These are phyloP conservation scores for Sechiopsis laciniata DNA, from an alignment of 306 rosid genomes.

Conservation along the genomic window DNA sequence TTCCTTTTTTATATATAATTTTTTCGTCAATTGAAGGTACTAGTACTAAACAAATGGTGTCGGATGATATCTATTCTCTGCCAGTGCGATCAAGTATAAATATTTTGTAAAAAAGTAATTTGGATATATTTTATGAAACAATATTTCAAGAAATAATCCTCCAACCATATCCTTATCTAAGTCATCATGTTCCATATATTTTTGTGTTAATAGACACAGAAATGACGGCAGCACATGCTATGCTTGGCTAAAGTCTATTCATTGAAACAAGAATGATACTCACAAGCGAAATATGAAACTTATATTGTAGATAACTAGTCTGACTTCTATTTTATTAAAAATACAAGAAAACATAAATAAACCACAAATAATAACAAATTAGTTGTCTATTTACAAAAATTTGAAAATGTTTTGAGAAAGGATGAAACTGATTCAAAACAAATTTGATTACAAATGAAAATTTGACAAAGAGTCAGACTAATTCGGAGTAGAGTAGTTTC, in stretches of 20 bases:
- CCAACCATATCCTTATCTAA: not conserved
- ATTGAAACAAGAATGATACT: conserved; percentile 6
- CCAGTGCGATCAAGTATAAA: conserved; percentile 4
- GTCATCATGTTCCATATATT: not conserved
- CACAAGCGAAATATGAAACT: not conserved
- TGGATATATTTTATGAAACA: not conserved
- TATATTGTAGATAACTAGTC: not conserved
- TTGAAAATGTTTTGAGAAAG: not conserved
- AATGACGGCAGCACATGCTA: conserved; percentile 1
- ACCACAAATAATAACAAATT: not conserved
- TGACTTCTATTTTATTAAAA: not conserved
- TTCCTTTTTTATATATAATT: too few species aligned
- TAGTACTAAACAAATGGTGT: not conserved
- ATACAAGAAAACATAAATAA: not conserved
- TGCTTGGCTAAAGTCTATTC: not conserved
- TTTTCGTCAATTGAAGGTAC: not conserved
- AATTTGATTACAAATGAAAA: not conserved
- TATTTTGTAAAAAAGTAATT: not conserved
- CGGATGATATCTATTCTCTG: not conserved
- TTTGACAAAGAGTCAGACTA: not conserved
- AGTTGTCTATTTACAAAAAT: not conserved
- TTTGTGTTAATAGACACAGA: not conserved
- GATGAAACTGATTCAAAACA: not conserved
- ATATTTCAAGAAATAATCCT: not conserved
- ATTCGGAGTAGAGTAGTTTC: not conserved